Conservation (phyloP, 495 filamentous ascomycete species). For the Usnea hakonensis region DNA sequence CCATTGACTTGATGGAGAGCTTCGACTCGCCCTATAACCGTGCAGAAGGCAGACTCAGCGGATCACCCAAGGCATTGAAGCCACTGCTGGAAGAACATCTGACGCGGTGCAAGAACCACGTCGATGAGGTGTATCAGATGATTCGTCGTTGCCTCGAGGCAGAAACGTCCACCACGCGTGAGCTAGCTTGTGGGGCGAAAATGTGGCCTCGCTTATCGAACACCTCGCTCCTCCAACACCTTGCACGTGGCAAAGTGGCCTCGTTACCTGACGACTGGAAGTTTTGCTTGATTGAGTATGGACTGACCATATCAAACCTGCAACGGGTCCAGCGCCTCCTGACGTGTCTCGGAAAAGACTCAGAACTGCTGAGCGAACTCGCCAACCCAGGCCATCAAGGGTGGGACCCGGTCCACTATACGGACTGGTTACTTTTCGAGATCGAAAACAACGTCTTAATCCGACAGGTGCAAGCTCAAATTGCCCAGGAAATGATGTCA, state of each 20-base stretch:
- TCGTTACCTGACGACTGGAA: background rate
- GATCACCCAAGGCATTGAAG: constrained; percentile 1
- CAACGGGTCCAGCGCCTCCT: constrained; percentile 37
- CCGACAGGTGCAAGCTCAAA: constrained; percentile 50
- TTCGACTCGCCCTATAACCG: background rate
- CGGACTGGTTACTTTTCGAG: constrained; percentile 56
- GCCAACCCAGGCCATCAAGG: constrained; percentile 46
- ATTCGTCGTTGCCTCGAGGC: constrained; percentile 2
- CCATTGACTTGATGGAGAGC: constrained; percentile 3
- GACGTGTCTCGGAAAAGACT: background rate
- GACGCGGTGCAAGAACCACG: background rate
- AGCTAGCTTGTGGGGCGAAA: background rate
- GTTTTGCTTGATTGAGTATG: constrained; percentile 27
- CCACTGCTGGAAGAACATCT: constrained; percentile 10
- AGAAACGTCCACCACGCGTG: background rate
- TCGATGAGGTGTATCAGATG: constrained; percentile 5
- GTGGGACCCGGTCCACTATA: constrained; percentile 42
- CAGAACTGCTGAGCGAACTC: constrained; percentile 43
- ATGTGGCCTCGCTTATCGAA: constrained; percentile 1
- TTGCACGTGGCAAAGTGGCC: background rate
- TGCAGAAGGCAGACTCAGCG: background rate
- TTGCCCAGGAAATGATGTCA: constrained; percentile 49
- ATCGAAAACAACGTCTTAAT: constrained; percentile 57
- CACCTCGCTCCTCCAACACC: background rate
- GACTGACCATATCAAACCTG: constrained; percentile 30